Evolutionary conservation across 371 early-diverging fungal species (phyloP).

Genomic region (Mucor piriformis): DNA sequence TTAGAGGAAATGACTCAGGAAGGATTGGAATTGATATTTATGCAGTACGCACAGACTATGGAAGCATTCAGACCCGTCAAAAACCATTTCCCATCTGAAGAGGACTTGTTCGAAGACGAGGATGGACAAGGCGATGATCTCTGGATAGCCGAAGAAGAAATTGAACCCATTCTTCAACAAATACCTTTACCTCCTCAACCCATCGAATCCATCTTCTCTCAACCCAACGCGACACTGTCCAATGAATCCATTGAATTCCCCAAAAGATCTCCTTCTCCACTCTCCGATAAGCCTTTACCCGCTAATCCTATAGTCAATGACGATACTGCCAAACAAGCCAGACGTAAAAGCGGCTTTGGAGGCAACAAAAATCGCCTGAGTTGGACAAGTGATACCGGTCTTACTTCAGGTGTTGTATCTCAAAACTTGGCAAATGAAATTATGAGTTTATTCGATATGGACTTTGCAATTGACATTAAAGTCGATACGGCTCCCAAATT

Average conservation of each 20-base stretch:
- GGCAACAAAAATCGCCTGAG: constrained; percentile 38
- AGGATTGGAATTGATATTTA: constrained; percentile 48
- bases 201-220: constrained; percentile 21
- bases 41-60: constrained; percentile 48
- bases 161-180: background rate
- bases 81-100: constrained; percentile 19
- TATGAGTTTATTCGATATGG: constrained; percentile 58
- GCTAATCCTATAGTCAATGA: constrained; percentile 17
- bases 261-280: constrained; percentile 12
- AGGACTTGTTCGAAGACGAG: constrained; percentile 26
- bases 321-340: constrained; percentile 17
- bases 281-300: constrained; percentile 31
- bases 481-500: constrained; percentile 43
- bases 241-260: constrained; percentile 21
- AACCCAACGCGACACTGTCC: constrained; percentile 24
- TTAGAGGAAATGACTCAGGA: constrained; percentile 53
- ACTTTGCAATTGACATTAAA: constrained; percentile 50
- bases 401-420: constrained; percentile 34
- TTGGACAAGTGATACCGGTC: constrained; percentile 47
- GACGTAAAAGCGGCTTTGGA: constrained; percentile 27
- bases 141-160: constrained; percentile 24
- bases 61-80: constrained; percentile 47
- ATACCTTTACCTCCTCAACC: constrained; percentile 1
- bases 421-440: constrained; percentile 49
- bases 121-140: constrained; percentile 21